Evolutionary conservation across 306 rosid species (phyloP), one percentile per base, ranked within the genome.

Genomic region (Vigna angularis): DNA sequence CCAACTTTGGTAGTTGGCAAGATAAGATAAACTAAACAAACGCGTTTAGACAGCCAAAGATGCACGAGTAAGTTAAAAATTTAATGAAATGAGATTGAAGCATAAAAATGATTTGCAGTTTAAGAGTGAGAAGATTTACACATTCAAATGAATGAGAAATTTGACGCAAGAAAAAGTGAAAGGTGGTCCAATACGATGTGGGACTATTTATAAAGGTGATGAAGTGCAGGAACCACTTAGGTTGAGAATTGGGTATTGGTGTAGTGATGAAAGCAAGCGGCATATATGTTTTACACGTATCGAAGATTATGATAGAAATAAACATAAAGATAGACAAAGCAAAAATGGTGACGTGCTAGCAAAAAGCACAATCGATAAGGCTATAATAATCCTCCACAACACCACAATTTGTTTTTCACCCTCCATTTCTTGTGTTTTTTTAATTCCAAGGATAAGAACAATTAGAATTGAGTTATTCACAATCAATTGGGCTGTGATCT

Each of bases 191-290:
- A 47, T 40, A 4, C 24, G 11, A 56, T 42, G 61, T 56, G 20
- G 18, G 4, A 14, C 9, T 8, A 42, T 56, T 56, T 1, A 38
- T 15, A 73, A 56, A 55, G 52, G 67, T 2, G n/a, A 56, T 73
- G 68, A 59, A 61, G 59, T 28, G 70, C 48, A 61, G 9, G 14
- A 74, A 74, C 61, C 79, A 74, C 70, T 30, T n/a, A 61, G 71
- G 49, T 61, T 24, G 11, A 8, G 57, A 40, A 16, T 24, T 30
- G 15, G 53, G 50, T 36, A 9, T 38, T 16, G 34, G 1, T 52
- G 16, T 48, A 20, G 20, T 20, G 20, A 20, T 20, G 2, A 4
- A 5, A 0, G 38, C 5, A 34, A 34, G 6, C 38, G 5, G 38
- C 38, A 34, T 34, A 11, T 59, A 61, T n/a, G 49, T 47, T 44